A percentile compares a stretch with the other conserved stretches of the same genome.
Conservation (phyloP, 1,284 basidiomycete species). For the Cryptococcus jaspeensis region DNA sequence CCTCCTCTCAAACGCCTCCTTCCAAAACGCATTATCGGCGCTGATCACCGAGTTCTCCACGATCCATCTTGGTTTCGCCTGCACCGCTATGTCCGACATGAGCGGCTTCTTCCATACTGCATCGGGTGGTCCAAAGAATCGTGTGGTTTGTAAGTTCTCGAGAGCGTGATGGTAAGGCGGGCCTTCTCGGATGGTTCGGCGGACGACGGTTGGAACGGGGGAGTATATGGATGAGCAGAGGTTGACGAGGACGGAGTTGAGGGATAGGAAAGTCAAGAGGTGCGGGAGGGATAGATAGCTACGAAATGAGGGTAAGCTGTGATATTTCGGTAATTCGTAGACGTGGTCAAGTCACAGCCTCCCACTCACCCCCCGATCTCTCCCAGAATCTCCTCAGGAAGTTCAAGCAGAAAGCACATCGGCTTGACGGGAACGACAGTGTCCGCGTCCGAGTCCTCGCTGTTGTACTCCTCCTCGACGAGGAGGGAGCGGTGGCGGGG, state of each 20-base stretch:
- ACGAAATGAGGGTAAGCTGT: neutral
- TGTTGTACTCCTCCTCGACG: too few relatives aligned
- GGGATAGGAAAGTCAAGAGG: constrained; percentile 34
- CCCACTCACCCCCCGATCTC: constrained; percentile 38
- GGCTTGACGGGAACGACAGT: too few relatives aligned
- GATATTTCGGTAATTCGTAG: too few relatives aligned
- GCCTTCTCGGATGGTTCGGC: constrained; percentile 15
- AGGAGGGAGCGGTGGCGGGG: constrained; percentile 3
- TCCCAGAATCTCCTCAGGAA: constrained; percentile 39
- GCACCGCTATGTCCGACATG: constrained; percentile 38
- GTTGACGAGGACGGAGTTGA: constrained; percentile 30
- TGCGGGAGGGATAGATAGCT: constrained; percentile 36
- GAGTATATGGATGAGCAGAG: constrained; percentile 35
- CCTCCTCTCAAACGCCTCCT: constrained; percentile 39
- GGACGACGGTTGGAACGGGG: constrained; percentile 33
- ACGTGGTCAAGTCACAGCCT: too few relatives aligned
- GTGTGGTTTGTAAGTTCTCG: constrained; percentile 28
- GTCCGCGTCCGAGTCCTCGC: too few relatives aligned
- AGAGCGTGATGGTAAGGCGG: constrained; percentile 39
- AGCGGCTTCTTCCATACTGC: constrained; percentile 15
- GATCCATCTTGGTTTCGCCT: constrained; percentile 42
- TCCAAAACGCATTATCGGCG: constrained; percentile 38
- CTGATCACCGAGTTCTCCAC: constrained; percentile 38
- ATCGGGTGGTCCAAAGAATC: constrained; percentile 26
- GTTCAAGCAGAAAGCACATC: constrained; percentile 24